phyloP scores from a whole-genome alignment of 768 basidiomycete genomes.

The Psilocybe cyanescens region DNA sequence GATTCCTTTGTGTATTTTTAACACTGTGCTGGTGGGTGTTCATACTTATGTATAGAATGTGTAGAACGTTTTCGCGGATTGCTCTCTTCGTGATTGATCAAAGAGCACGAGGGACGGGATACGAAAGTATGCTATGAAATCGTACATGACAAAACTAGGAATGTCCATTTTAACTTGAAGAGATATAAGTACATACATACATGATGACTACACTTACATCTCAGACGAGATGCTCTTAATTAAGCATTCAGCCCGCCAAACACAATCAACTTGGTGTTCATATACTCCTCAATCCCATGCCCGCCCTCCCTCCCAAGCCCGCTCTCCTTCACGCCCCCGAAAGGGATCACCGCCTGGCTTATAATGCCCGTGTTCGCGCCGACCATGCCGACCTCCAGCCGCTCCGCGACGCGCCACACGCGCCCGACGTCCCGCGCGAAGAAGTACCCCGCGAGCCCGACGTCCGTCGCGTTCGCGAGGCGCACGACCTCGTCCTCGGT shows the following conservation, averaged over 20 bases:
- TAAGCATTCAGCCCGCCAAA: constrained; percentile 67
- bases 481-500: constrained; percentile 92
- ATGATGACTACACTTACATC: not conserved
- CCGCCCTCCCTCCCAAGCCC: constrained; percentile 84
- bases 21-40: no score
- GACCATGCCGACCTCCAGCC: constrained; percentile 91
- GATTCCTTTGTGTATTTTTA: constrained; percentile 2
- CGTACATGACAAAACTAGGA: not conserved
- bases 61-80: no score
- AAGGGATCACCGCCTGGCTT: constrained; percentile 81
- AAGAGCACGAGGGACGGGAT: no score
- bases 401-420: constrained; percentile 94
- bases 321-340: constrained; percentile 92
- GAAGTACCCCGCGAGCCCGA: constrained; percentile 95
- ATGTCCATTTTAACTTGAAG: not conserved
- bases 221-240: not conserved
- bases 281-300: constrained; percentile 89
- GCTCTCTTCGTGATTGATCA: not conserved
- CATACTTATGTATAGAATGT: no score
- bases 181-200: not conserved
- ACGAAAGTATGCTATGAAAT: not conserved
- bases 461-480: constrained; percentile 81
- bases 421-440: constrained; percentile 84
- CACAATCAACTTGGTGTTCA: constrained; percentile 80
- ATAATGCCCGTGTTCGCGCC: constrained; percentile 83